A percentile compares a stretch with the other conserved stretches of the same genome.
Conservation (phyloP, 257 asterid genomes). For the Nemophila menziesii region DNA sequence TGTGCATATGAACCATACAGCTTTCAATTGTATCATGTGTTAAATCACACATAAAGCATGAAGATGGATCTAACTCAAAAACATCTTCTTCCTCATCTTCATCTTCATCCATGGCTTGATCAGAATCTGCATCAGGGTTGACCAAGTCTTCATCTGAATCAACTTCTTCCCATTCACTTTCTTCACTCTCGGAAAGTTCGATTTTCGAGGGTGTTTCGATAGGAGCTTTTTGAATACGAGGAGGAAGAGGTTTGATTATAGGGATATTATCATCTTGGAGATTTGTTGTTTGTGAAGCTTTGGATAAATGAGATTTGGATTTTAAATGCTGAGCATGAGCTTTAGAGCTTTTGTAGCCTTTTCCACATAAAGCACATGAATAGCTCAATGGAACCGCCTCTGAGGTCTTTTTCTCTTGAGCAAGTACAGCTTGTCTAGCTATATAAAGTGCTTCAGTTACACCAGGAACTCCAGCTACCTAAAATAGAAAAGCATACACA, state of each 20-base stretch:
- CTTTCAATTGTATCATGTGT: conserved; percentile 47
- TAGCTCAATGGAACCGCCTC: conserved; percentile 66
- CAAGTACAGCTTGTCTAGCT: conserved; percentile 78
- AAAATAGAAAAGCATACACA: conserved; percentile 5
- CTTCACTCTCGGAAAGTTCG: conserved; percentile 40
- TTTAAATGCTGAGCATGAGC: conserved; percentile 83
- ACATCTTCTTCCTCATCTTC: conserved; percentile 22
- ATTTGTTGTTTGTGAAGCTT: conserved; percentile 37
- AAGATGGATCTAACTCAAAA: conserved; percentile 52
- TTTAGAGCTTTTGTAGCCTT: conserved; percentile 70
- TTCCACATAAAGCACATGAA: conserved; percentile 69
- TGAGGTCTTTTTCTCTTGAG: conserved; percentile 42
- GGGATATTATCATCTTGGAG: conserved; percentile 28
- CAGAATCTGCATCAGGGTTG: conserved; percentile 34
- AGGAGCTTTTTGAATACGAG: conserved; percentile 15
- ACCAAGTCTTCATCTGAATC: conserved; percentile 55
- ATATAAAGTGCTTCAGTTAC: conserved; percentile 71
- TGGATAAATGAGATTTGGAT: conserved; percentile 60
- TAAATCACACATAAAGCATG: conserved; percentile 87
- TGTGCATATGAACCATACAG: conserved; percentile 98
- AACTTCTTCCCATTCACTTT: conserved; percentile 82
- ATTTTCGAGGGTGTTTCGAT: conserved; percentile 27
- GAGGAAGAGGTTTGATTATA: conserved; percentile 55
- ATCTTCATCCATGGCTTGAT: conserved; percentile 39
- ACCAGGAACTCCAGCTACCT: conserved; percentile 98